Conservation (phyloP, 2,329 filamentous ascomycete genomes). For the Claviceps arundinis region DNA sequence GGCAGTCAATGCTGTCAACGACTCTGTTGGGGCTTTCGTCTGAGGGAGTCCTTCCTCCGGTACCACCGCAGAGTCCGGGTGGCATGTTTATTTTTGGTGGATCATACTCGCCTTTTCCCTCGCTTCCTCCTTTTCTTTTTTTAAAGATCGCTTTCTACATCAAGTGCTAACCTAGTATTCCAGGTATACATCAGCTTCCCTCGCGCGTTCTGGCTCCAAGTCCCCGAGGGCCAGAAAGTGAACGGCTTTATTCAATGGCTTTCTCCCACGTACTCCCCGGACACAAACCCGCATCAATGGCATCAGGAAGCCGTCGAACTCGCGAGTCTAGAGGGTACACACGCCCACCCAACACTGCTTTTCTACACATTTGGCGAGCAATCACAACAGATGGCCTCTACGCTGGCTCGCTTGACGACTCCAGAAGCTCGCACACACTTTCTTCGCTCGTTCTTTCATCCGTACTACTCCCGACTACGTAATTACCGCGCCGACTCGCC, state of each 20-base stretch:
- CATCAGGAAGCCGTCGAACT: slow-evolving; percentile 68
- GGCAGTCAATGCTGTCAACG: no score
- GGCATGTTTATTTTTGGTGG: not conserved
- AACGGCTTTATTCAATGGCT: slow-evolving; percentile 68
- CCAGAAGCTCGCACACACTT: slow-evolving; percentile 36
- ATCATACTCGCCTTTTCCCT: not conserved
- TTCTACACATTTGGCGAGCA: slow-evolving; percentile 67
- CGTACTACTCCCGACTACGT: slow-evolving; percentile 66
- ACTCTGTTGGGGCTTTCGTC: no score
- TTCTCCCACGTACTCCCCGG: slow-evolving; percentile 50
- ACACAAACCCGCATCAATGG: slow-evolving; percentile 52
- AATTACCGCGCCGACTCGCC: slow-evolving; percentile 42
- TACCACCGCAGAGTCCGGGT: no score
- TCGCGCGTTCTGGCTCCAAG: slow-evolving; percentile 54
- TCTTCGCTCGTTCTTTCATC: slow-evolving; percentile 55
- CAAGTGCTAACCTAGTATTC: not conserved
- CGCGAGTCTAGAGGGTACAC: slow-evolving; percentile 43
- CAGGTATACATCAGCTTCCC: slow-evolving; percentile 57
- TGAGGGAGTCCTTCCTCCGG: no score
- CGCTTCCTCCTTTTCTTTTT: not conserved
- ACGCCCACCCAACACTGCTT: slow-evolving; percentile 66
- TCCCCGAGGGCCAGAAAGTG: slow-evolving; percentile 22
- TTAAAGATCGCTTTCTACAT: not conserved
- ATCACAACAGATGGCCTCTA: slow-evolving; percentile 38
- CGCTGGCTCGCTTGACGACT: slow-evolving; percentile 26